Evolutionary conservation across 1,284 basidiomycete genomes (phyloP).

Genomic region (Paramarasmius palmivorus): DNA sequence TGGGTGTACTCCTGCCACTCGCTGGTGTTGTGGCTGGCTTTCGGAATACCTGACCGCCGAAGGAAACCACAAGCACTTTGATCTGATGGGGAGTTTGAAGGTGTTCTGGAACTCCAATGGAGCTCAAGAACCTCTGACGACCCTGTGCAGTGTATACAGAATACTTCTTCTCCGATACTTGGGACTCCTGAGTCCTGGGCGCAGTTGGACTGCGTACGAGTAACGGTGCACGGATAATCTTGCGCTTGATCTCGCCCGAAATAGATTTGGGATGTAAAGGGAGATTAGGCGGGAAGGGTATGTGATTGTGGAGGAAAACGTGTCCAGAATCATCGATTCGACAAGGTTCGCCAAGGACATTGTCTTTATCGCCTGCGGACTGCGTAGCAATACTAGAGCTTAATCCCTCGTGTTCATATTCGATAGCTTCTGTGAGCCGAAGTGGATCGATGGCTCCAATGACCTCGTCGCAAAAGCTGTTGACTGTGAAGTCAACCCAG

Average conservation of each 20-base stretch:
- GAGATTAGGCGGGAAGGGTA: conserved; percentile 34
- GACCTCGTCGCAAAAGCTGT: conserved; percentile 35
- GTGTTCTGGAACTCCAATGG: conserved; percentile 57
- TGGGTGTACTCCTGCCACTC: conserved; percentile 31
- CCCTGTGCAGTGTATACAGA: conserved; percentile 53
- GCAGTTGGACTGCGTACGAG: conserved; percentile 48
- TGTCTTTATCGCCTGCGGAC: neutral
- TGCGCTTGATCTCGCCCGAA: conserved; percentile 32
- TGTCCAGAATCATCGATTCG: too few relatives aligned
- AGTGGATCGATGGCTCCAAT: neutral
- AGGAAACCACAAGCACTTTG: conserved; percentile 73
- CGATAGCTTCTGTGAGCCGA: conserved; percentile 25
- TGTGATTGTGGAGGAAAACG: conserved; percentile 31
- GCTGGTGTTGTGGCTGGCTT: conserved; percentile 44
- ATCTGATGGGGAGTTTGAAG: conserved; percentile 47
- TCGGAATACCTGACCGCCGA: conserved; percentile 75
- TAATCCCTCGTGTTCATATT: conserved; percentile 6
- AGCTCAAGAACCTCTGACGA: conserved; percentile 50
- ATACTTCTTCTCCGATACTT: neutral
- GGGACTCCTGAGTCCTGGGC: neutral
- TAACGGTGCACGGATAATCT: conserved; percentile 57
- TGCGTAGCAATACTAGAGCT: neutral
- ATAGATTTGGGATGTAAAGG: conserved; percentile 22
- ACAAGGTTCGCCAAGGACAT: too few relatives aligned
- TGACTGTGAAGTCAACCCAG: conserved; percentile 57